A percentile compares a stretch with the other conserved stretches of the same genome.
phyloP scores from a whole-genome alignment of 2,329 filamentous ascomycete genomes.

The Volutella citrinella region DNA sequence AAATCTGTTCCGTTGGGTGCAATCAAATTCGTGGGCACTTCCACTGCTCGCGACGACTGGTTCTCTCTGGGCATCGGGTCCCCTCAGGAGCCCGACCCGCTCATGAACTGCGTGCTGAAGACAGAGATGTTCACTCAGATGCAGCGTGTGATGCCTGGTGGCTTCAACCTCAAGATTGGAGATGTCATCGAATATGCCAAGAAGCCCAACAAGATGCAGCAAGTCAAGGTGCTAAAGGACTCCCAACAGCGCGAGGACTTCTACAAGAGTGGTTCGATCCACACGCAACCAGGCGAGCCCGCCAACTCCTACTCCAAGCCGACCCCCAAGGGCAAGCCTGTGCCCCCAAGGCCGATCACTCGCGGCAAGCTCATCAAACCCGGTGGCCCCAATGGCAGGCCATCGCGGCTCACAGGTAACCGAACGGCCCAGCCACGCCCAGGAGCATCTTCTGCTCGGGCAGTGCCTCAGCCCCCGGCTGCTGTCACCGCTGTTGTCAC shows the following conservation, averaged over 20 bases:
- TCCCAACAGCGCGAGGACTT: slow-evolving; percentile 71
- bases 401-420: slow-evolving; percentile 64
- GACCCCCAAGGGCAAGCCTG: slow-evolving; percentile 81
- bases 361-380: slow-evolving; percentile 89
- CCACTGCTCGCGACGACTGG: slow-evolving; percentile 89
- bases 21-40: slow-evolving; percentile 83
- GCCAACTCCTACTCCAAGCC: slow-evolving; percentile 78
- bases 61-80: slow-evolving; percentile 91
- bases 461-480: slow-evolving; percentile 34
- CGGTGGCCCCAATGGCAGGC: slow-evolving; percentile 78
- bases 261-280: slow-evolving; percentile 92
- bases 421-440: slow-evolving; percentile 44
- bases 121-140: slow-evolving; percentile 97
- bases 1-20: slow-evolving; percentile 78
- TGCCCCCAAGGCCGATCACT: slow-evolving; percentile 86
- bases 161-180: slow-evolving; percentile 78
- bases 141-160: slow-evolving; percentile 72
- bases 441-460: slow-evolving; percentile 29
- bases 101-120: slow-evolving; percentile 91
- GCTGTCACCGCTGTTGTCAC: slow-evolving; percentile 23
- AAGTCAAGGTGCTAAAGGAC: slow-evolving; percentile 89
- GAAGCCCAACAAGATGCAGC: slow-evolving; percentile 89
- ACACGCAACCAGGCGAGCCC: slow-evolving; percentile 81
- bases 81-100: slow-evolving; percentile 86
- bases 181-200: slow-evolving; percentile 93